Base-by-base conservation (phyloP, 1,139 yeast species). In the Diutina pseudorugosa region DNA sequence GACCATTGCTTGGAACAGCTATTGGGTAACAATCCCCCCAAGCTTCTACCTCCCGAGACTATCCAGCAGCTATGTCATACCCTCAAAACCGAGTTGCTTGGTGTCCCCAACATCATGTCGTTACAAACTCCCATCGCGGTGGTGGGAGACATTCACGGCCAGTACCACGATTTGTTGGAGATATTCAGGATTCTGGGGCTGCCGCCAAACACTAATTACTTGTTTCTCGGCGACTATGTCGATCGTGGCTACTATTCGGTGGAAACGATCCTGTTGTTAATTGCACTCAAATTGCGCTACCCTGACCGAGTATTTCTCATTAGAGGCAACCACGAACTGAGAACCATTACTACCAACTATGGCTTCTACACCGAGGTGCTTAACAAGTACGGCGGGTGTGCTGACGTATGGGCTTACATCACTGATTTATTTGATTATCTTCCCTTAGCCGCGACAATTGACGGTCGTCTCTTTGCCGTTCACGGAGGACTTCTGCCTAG, bases 131-230 rank as follows among this genome's bases (percentile, higher is more conserved):
- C 98, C 0, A 89, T 94, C 19, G 88, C 98, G 1, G 90, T 93
- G n/a, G 97, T 93, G 4, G 99, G 99, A 2, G 99, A 93, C 66
- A 93, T 93, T 47, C 98, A 93, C 65, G 98, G 98, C 16, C 98
- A 93, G 69, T 79, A 93, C 58, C 98, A 94, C 69, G 98, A 93
- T 68, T 71, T 93, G 58, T 73, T 93, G 67, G 95, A 95, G 57
- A 73, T 93, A 53, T 91, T 93, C 70, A 79, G 82, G 57, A 91
- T 93, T 42, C 98, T 98, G 0, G 98, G 98, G 0, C 78, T 80
- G 53, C 88, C 96, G 6, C 98, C 98, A 0, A 85, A 85, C 60
- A 93, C 98, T 4, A 93, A 93, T 66, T 93, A 93, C 65, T 68
- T 93, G 45, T 93, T 85, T 62, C 76, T 86, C 75, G 95, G 96